Percentiles rank a stretch among this genome's conserved stretches.
phyloP scores from a whole-genome alignment of 75 land plant species.

The Cupressus sempervirens region DNA sequence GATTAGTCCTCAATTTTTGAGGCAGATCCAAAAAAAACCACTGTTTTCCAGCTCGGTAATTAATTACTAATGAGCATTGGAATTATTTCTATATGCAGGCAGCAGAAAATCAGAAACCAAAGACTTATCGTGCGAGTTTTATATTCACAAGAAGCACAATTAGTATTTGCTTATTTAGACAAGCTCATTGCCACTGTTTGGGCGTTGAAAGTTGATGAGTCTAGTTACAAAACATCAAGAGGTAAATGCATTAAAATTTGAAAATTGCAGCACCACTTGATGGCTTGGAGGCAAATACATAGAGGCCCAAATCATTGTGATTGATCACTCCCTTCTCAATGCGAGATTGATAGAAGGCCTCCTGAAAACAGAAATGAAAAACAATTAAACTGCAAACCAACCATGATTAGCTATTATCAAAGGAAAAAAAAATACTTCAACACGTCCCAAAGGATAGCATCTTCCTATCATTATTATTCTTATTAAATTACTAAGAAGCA shows the following conservation, averaged over 20 bases:
- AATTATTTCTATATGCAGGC: neutral
- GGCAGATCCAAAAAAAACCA: neutral
- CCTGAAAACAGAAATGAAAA: constrained; percentile 44
- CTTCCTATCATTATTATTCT: too few relatives aligned
- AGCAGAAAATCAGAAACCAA: neutral
- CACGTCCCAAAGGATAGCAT: neutral
- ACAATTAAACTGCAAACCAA: neutral
- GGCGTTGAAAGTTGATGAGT: neutral
- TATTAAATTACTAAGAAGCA: neutral
- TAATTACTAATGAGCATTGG: neutral
- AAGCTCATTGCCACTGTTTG: neutral
- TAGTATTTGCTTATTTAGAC: neutral
- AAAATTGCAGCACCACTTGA: constrained; percentile 92
- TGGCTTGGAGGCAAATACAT: constrained; percentile 97
- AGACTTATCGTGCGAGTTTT: neutral
- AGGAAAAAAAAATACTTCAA: neutral
- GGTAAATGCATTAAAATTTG: constrained; percentile 35
- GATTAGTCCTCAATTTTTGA: neutral
- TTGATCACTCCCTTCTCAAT: constrained; percentile 69
- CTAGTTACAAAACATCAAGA: neutral
- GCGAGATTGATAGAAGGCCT: constrained; percentile 67
- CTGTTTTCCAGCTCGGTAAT: neutral
- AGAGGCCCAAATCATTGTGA: constrained; percentile 70
- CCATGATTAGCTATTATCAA: neutral
- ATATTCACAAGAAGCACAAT: neutral